Percentiles rank a stretch among this genome's conserved stretches.
Evolutionary conservation across 441 rosid genomes (phyloP).

Genomic region (Daphne laureola): DNA sequence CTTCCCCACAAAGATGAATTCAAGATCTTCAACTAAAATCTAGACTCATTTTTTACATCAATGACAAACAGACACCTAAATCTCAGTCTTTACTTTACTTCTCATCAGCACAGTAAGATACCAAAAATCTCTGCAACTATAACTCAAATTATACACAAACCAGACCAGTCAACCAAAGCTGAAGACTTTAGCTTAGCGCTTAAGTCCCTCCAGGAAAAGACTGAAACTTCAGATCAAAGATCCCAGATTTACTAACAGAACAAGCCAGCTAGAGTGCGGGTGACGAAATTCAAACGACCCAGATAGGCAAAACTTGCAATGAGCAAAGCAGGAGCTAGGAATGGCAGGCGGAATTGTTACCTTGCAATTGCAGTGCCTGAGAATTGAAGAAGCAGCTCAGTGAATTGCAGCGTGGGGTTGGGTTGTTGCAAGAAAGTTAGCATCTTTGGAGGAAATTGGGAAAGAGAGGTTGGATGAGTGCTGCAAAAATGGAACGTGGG

Average conservation of each 20-base stretch:
- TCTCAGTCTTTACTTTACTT: slow-evolving; percentile 4
- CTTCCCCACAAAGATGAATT: neutral
- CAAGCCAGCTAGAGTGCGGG: slow-evolving; percentile 3
- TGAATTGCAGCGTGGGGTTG: neutral
- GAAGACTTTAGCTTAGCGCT: slow-evolving; percentile 7
- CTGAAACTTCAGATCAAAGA: slow-evolving; percentile 13
- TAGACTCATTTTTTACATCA: neutral
- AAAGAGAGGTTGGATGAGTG: neutral
- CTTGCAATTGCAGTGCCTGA: slow-evolving; percentile 13
- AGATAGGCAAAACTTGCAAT: slow-evolving; percentile 9
- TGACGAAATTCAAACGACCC: slow-evolving; percentile 16
- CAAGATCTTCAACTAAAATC: slow-evolving; percentile 11
- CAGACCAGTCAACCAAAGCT: neutral
- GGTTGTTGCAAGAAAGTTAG: slow-evolving; percentile 3
- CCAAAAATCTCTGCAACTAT: neutral
- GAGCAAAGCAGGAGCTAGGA: slow-evolving; percentile 10
- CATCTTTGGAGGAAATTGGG: slow-evolving; percentile 2
- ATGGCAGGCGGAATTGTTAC: slow-evolving; percentile 9
- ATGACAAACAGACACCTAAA: slow-evolving; percentile 10
- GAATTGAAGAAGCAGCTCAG: slow-evolving; percentile 7
- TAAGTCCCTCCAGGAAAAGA: slow-evolving; percentile 9
- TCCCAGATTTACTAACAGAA: slow-evolving; percentile 2
- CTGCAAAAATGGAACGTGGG: slow-evolving; percentile 35
- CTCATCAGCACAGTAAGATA: neutral
- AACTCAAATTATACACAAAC: slow-evolving; percentile 9